Conservation (phyloP, 2,329 filamentous ascomycete species). For the Fusarium napiforme region DNA sequence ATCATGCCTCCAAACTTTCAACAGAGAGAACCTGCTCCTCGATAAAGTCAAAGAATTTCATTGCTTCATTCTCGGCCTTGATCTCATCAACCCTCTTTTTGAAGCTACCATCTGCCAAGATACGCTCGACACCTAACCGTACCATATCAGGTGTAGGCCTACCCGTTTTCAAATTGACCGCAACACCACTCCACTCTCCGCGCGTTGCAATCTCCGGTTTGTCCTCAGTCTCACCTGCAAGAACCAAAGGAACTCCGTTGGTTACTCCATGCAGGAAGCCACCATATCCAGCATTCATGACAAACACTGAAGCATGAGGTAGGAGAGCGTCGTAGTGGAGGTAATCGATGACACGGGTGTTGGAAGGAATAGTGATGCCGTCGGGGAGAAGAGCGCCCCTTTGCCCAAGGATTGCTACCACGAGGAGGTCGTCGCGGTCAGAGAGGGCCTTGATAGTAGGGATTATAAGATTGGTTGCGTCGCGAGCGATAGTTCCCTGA, state of each 20-base stretch:
- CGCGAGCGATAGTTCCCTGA: conserved; percentile 58
- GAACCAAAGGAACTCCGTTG: conserved; percentile 59
- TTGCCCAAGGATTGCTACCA: conserved; percentile 48
- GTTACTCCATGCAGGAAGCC: conserved; percentile 57
- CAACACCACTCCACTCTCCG: conserved; percentile 57
- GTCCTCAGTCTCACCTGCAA: conserved; percentile 55
- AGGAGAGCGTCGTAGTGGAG: conserved; percentile 60
- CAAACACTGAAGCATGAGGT: conserved; percentile 56
- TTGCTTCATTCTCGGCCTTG: conserved; percentile 48
- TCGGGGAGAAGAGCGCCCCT: conserved; percentile 40
- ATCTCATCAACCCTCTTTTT: conserved; percentile 48
- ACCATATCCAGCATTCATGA: conserved; percentile 62
- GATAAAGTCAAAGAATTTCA: conserved; percentile 40
- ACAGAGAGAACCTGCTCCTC: conserved; percentile 39
- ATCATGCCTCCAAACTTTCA: neutral
- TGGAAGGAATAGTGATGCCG: conserved; percentile 50
- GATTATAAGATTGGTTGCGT: conserved; percentile 55
- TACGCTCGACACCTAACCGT: conserved; percentile 44
- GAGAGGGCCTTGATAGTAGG: conserved; percentile 58
- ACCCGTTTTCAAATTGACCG: conserved; percentile 55
- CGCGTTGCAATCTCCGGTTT: conserved; percentile 56
- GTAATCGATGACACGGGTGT: conserved; percentile 58
- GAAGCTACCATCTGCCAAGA: conserved; percentile 47
- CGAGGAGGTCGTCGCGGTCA: conserved; percentile 52
- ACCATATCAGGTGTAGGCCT: conserved; percentile 46